Conservation (phyloP, 208 protist genomes). For the Porcisia deanei region DNA sequence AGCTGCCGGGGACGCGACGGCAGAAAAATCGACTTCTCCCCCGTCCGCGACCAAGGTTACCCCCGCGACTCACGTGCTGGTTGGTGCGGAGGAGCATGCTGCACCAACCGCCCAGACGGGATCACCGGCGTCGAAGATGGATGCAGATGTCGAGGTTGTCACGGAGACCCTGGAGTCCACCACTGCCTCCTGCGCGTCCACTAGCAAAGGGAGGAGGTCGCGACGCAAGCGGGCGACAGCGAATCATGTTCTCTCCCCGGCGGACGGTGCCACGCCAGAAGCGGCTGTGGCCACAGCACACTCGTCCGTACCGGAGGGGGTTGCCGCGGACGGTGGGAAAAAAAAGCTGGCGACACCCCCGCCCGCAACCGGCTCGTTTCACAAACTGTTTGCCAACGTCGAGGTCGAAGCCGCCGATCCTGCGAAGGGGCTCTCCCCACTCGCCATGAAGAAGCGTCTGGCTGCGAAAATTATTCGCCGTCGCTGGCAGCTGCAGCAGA, state of each 20-base stretch:
- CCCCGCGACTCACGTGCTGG: background rate
- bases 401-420: background rate
- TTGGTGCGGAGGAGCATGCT: background rate
- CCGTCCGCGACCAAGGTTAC: background rate
- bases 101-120: background rate
- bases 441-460: constrained; percentile 17
- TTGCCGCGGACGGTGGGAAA: background rate
- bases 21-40: background rate
- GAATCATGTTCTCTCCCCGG: background rate
- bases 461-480: constrained; percentile 26
- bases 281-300: background rate
- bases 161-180: background rate
- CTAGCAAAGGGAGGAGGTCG: background rate
- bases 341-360: background rate
- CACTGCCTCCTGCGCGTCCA: background rate
- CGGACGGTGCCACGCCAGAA: background rate
- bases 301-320: background rate
- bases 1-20: background rate
- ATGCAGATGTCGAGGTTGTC: background rate
- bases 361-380: background rate
- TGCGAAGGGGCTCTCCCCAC: background rate
- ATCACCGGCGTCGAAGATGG: background rate
- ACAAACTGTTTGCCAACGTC: background rate
- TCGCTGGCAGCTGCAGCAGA: constrained; percentile 33
- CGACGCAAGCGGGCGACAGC: background rate